Percentiles rank a stretch among this genome's conserved stretches.
phyloP scores from a whole-genome alignment of 176 grass and related monocot species.

The Aegilops sharonensis region DNA sequence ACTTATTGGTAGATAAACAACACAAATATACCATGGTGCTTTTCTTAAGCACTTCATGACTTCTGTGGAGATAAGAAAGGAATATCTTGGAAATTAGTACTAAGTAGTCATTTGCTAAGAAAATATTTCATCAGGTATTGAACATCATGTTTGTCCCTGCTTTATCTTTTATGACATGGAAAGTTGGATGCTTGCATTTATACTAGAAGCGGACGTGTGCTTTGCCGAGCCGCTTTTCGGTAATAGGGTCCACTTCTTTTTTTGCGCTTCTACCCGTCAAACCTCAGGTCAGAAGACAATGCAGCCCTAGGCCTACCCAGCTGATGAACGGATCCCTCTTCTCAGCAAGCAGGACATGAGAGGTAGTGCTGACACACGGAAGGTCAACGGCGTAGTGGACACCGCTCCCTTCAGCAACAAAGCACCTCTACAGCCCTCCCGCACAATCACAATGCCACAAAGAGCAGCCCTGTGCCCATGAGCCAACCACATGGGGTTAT shows the following conservation, averaged over 20 bases:
- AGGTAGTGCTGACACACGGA: too few species aligned
- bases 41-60: not conserved
- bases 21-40: not conserved
- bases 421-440: too few species aligned
- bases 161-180: not conserved
- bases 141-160: not conserved
- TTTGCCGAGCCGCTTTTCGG: not conserved
- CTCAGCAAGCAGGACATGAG: too few species aligned
- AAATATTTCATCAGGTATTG: not conserved
- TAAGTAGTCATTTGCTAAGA: not conserved
- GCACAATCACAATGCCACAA: not conserved
- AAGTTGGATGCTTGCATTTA: not conserved
- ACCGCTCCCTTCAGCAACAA: too few species aligned
- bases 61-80: not conserved
- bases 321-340: too few species aligned
- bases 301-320: too few species aligned
- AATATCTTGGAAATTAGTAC: not conserved
- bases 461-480: not conserved
- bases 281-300: too few species aligned
- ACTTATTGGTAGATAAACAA: slow-evolving; percentile 5
- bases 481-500: not conserved
- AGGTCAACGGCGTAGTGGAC: too few species aligned
- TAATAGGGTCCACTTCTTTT: not conserved
- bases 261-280: too few species aligned
- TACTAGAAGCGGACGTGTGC: not conserved